phyloP scores from a whole-genome alignment of 441 rosid genomes.

The Corymbia calophylla region DNA sequence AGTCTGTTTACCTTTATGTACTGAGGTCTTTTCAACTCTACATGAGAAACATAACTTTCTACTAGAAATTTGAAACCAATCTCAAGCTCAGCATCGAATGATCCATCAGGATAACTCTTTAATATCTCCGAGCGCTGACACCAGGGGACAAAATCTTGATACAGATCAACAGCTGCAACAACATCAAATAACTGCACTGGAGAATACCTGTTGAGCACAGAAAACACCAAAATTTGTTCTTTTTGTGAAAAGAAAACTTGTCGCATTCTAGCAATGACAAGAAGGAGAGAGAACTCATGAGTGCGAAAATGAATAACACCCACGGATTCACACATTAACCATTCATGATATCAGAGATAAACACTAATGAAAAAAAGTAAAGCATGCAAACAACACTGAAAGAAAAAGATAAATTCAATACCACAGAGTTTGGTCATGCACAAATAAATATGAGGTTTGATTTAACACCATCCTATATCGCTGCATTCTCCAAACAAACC shows the following conservation, averaged over 20 bases:
- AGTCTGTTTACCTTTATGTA: conserved; percentile 44
- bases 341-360: background rate
- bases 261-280: background rate
- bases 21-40: conserved; percentile 57
- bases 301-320: background rate
- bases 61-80: conserved; percentile 90
- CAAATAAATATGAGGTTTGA: background rate
- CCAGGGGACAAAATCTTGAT: conserved; percentile 95
- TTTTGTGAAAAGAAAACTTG: background rate
- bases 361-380: background rate
- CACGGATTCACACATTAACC: background rate
- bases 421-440: background rate
- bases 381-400: background rate
- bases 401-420: background rate
- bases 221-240: background rate
- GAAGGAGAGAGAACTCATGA: background rate
- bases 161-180: conserved; percentile 88
- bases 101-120: conserved; percentile 62
- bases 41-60: conserved; percentile 87
- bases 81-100: conserved; percentile 88
- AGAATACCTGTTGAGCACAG: conserved; percentile 42
- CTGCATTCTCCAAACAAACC: background rate
- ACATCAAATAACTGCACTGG: conserved; percentile 89
- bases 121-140: conserved; percentile 81
- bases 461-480: background rate